Base-by-base conservation (phyloP, 164 flowering plant species). In the Dillenia suffruticosa region DNA sequence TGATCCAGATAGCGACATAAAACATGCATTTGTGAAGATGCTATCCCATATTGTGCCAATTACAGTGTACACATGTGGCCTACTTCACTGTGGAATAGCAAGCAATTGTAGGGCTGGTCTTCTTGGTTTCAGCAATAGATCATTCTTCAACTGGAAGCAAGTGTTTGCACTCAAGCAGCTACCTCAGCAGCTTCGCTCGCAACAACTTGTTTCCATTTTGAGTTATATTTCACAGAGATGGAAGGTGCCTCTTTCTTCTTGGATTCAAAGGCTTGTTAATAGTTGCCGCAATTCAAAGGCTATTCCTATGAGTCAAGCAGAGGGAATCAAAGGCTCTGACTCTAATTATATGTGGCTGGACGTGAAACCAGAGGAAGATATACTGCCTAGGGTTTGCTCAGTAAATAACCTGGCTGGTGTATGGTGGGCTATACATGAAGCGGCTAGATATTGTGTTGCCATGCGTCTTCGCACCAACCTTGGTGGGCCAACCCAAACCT, bases 401-500 rank as follows among this genome's bases (percentile, higher is more conserved):
- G 89, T 79, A 10, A 87, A 87, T 74, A 77, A 72, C 70, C 68
- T 89, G 66, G 97, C 97, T 60, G 92, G 89, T 68, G 87, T 82
- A 54, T 90, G 93, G 89, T 93, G 97, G 98, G 91, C 91, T 67
- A 74, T 93, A 71, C 90, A 93, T 63, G 98, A 93, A 84, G 92
- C 97, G 15, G 94, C 98, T 62, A 81, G 97, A 61, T 86, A 82
- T 74, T 93, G 96, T 63, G 75, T 91, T 66, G 54, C 84, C 24
- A 79, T 76, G 26, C 90, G 98, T 22, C 88, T 93, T 22, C 87
- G 97, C 54, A 93, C 98, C 59, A 89, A 90, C 78, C 97, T 93
- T 77, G 98, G 97, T 66, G 98, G 98, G 46, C 98, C 98, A 44
- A 80, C 97, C 48, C 98, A 93, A 76, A 90, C 97, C 54, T 93